Evolutionary conservation across 2,329 filamentous ascomycete species (phyloP).

Genomic region (Aspergillus floridensis): DNA sequence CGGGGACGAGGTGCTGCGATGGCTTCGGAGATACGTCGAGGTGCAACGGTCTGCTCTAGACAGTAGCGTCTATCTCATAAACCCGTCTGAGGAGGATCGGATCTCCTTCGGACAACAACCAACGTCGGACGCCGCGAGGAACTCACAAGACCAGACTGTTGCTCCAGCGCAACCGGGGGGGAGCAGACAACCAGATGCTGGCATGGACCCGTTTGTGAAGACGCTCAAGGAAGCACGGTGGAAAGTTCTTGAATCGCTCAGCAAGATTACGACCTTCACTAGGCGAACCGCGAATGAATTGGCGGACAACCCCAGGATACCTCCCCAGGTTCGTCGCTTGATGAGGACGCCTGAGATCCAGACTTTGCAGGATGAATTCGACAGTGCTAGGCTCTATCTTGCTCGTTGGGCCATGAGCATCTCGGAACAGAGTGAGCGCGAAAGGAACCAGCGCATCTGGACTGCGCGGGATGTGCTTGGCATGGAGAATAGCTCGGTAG

Average conservation of each 20-base stretch:
- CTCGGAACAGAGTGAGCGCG: constrained; percentile 90
- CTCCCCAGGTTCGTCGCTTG: constrained; percentile 79
- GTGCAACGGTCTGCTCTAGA: constrained; percentile 84
- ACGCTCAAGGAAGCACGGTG: constrained; percentile 92
- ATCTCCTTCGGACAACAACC: constrained; percentile 65
- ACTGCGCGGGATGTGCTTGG: constrained; percentile 89
- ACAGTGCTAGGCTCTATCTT: constrained; percentile 90
- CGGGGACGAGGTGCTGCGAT: constrained; percentile 88
- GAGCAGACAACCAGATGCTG: constrained; percentile 56
- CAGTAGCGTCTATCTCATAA: constrained; percentile 84
- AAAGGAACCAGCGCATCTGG: constrained; percentile 83
- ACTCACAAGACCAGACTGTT: constrained; percentile 35
- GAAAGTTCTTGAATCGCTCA: constrained; percentile 95
- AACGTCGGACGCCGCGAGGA: constrained; percentile 43
- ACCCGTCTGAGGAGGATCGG: constrained; percentile 81
- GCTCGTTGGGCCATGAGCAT: constrained; percentile 99
- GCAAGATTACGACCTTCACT: constrained; percentile 95
- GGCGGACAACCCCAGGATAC: constrained; percentile 84
- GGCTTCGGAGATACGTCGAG: constrained; percentile 79
- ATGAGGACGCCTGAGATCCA: constrained; percentile 92
- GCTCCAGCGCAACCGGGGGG: constrained; percentile 32
- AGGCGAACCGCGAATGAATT: constrained; percentile 87
- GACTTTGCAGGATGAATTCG: constrained; percentile 93
- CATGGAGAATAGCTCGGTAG: constrained; percentile 90
- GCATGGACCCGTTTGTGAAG: constrained; percentile 91